Evolutionary conservation across 805 yeast species (phyloP), one percentile per base, ranked within the genome.

Genomic region (Metschnikowia lochheadii): DNA sequence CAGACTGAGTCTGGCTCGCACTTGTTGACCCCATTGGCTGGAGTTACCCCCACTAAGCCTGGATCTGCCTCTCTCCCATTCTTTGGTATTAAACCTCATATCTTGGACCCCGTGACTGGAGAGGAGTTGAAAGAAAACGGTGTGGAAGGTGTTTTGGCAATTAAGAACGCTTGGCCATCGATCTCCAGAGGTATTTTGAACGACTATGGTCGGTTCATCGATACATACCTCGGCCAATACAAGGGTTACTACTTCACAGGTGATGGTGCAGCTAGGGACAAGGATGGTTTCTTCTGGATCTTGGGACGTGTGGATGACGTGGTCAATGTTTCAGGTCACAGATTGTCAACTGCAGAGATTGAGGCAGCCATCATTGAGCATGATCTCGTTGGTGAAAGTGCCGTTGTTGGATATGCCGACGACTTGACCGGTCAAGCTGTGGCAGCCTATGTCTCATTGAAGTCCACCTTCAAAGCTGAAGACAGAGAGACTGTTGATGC

Each of bases 271-370:
- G 98, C 96, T 40, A 84, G 97, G 67, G 99, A 94, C 69, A 82
- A 82, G 55, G 98, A 94, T 65, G 98, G 98, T 46, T 94, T 84
- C 78, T 89, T 84, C 76, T 94, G 98, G 97, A 92, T 94, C 68
- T 82, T 92, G 70, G 99, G 99, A 63, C 86, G 99, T 72, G 97
- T 94, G 56, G 98, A 94, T 69, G 99, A 94, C 64, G 98, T 94
- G 52, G 99, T 92, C 59, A 94, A 94, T 66, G 98, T 94, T 37
- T 85, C 96, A 48, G 99, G 99, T 59, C 99, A 94, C 74, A 85
- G 99, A 71, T 79, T 94, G 59, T 89, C 97, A n/a, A 92, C 99
- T 42, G 95, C 98, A 21, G 99, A 94, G 75, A 94, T 94, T 61
- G 99, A 94, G 74, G 86, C 96, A 40, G 94, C 96, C 35, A 76